Base-by-base conservation (phyloP, 1,284 basidiomycete species). In the Marasmius oreades region DNA sequence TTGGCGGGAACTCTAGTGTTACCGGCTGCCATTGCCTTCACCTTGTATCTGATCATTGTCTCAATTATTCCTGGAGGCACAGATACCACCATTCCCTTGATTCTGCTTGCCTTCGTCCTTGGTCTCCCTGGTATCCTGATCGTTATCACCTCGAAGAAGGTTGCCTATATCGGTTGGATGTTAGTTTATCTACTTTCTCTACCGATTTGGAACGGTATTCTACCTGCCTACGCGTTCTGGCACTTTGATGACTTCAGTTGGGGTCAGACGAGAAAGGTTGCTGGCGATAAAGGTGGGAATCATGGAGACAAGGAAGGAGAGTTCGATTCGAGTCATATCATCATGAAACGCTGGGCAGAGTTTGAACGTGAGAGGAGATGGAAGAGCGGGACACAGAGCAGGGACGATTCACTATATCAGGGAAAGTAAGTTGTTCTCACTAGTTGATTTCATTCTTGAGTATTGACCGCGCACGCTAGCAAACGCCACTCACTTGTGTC, bases 181-280 rank as follows among this genome's bases (percentile, higher is more conserved):
- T 60, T 96, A 59, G 78, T 98, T 60, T 99, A 99, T 71, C 83
- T 99, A 14, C 50, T 96, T 56, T 96, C 95, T 20, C 78, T 98
- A 34, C 95, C 95, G 3, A 85, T 98, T 52, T 98, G 95, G 95
- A 98, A 98, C 76, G 93, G 95, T 65, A 79, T 96, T 59, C 81
- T 98, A 10, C 95, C 95, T 1, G 88, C 92, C 1, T 98, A 98
- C 73, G 84, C 95, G 34, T 99, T 93, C 76, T 98, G 95, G 95
- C 95, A 98, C 73, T 98, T 99, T 72, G 96, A 99, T 69, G 97
- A 99, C 78, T 99, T 99, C 74, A 94, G 92, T 18, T 99, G 96
- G 96, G 97, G 97, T 75, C 91, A 96, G 73, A 98, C 96, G 34
- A 82, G 96, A 61, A 88, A 86, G 74, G 78, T 98, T 59, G 80